A percentile compares a stretch with the other conserved stretches of the same genome.
Evolutionary conservation across 2,329 filamentous ascomycete genomes (phyloP).

Genomic region (Ophiostoma quercus): DNA sequence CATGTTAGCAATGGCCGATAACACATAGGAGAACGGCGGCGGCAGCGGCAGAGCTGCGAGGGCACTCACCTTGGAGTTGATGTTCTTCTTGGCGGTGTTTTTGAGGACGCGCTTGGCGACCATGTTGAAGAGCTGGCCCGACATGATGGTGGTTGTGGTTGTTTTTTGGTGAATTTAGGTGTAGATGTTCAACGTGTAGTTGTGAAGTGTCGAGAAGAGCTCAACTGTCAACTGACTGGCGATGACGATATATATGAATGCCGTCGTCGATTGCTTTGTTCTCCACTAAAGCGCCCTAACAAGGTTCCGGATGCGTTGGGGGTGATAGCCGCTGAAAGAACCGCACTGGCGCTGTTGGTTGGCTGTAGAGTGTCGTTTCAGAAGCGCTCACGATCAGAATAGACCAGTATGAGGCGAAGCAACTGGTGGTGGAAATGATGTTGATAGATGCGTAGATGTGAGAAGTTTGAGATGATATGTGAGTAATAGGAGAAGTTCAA

Average conservation of each 20-base stretch:
- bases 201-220: neutral
- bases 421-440: neutral
- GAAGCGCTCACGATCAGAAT: slow-evolving; percentile 20
- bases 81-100: slow-evolving; percentile 28
- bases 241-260: slow-evolving; percentile 2
- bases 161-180: neutral
- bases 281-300: slow-evolving; percentile 13
- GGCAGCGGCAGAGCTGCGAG: neutral
- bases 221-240: neutral
- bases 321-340: slow-evolving; percentile 22
- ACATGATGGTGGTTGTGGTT: slow-evolving; percentile 22
- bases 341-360: slow-evolving; percentile 20
- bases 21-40: neutral
- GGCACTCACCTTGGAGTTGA: slow-evolving; percentile 29
- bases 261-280: slow-evolving; percentile 18
- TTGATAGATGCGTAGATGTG: neutral
- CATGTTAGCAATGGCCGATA: neutral
- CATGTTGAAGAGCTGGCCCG: slow-evolving; percentile 25
- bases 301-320: slow-evolving; percentile 21
- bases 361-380: slow-evolving; percentile 25
- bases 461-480: neutral
- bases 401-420: neutral
- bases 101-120: slow-evolving; percentile 28
- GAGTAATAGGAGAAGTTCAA: neutral
- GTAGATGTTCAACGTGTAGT: neutral